Conservation (phyloP, 768 basidiomycete genomes). For the Amanita subjunquillea region DNA sequence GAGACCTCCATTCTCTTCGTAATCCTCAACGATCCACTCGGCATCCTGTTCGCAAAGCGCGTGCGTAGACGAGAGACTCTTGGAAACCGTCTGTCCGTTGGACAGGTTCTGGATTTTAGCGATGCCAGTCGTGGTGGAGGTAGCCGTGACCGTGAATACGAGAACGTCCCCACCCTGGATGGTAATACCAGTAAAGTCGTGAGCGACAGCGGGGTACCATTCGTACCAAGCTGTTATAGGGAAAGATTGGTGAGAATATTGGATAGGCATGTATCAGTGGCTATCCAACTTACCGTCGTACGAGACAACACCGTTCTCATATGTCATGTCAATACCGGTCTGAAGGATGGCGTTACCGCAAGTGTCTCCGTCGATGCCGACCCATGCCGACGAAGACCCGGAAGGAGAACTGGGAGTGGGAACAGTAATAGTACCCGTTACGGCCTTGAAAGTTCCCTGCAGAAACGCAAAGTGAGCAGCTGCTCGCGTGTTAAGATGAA, state of each 20-base stretch:
- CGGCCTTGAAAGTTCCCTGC: conserved; percentile 7
- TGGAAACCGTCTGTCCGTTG: conserved; percentile 9
- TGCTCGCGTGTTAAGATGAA: neutral
- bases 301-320: neutral
- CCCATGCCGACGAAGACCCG: conserved; percentile 22
- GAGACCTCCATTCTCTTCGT: conserved; percentile 8
- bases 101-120: neutral
- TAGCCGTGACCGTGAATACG: neutral
- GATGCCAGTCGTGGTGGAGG: neutral
- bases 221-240: neutral
- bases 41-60: conserved; percentile 24
- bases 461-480: neutral
- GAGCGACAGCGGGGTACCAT: neutral
- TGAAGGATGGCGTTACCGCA: conserved; percentile 24
- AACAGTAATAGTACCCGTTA: conserved; percentile 24
- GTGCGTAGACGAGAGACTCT: conserved; percentile 17
- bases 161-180: neutral
- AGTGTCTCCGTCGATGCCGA: conserved; percentile 26
- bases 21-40: conserved; percentile 30
- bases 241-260: too few relatives aligned
- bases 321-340: conserved; percentile 24
- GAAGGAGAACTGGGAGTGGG: conserved; percentile 19
- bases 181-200: neutral
- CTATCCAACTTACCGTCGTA: neutral
- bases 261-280: too few relatives aligned